Conservation (phyloP, 2,329 filamentous ascomycete species). For the Bipolaris zeicola region DNA sequence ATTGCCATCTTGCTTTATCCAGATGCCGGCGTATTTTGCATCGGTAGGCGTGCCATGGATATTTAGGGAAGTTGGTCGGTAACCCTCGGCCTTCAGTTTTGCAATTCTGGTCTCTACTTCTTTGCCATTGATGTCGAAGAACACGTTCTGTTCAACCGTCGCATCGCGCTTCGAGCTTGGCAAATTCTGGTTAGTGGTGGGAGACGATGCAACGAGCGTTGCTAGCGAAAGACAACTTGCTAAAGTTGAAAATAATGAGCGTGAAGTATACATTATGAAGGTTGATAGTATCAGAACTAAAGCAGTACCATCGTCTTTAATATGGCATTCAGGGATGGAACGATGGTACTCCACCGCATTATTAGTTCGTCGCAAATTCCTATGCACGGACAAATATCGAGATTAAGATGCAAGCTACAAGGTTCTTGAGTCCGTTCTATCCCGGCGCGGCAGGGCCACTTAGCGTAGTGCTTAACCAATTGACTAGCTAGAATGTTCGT, state of each 20-base stretch:
- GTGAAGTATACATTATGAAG: conserved; percentile 15
- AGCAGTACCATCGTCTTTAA: background rate
- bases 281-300: background rate
- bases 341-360: background rate
- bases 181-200: conserved; percentile 5
- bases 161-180: conserved; percentile 16
- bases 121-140: conserved; percentile 12
- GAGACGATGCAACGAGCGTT: conserved; percentile 12
- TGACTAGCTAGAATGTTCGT: background rate
- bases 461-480: background rate
- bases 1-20: conserved; percentile 21
- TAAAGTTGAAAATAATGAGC: conserved; percentile 7
- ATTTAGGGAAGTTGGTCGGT: conserved; percentile 22
- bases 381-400: background rate
- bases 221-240: conserved; percentile 11
- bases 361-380: background rate
- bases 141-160: conserved; percentile 17
- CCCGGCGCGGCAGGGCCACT: background rate
- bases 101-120: conserved; percentile 10
- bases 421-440: background rate
- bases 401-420: too few species aligned
- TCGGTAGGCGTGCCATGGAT: conserved; percentile 20
- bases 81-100: conserved; percentile 22
- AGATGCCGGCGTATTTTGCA: conserved; percentile 26
- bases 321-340: background rate